phyloP scores from a whole-genome alignment of 1,284 basidiomycete species.

The Ganoderma leucocontextum region DNA sequence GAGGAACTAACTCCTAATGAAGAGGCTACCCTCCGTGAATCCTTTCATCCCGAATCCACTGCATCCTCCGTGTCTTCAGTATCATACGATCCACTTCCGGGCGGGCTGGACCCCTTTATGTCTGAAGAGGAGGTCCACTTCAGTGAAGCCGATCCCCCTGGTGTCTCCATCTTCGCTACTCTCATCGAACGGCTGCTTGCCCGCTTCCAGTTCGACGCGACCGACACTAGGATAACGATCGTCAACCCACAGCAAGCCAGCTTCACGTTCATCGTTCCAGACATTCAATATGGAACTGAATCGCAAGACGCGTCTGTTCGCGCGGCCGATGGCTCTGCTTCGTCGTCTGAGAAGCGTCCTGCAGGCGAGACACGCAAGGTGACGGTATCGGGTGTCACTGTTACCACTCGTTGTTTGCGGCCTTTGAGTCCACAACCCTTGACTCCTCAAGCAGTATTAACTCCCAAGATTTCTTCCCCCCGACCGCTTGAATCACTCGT shows the following conservation, averaged over 20 bases:
- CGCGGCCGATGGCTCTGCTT: background rate
- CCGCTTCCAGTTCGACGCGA: slow-evolving; percentile 81
- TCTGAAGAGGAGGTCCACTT: slow-evolving; percentile 48
- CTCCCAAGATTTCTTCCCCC: slow-evolving; percentile 15
- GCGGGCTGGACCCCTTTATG: slow-evolving; percentile 68
- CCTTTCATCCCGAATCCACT: slow-evolving; percentile 58
- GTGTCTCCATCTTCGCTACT: slow-evolving; percentile 85
- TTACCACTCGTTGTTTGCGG: slow-evolving; percentile 54
- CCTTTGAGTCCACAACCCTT: slow-evolving; percentile 36
- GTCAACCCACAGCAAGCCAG: slow-evolving; percentile 69
- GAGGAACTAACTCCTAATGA: slow-evolving; percentile 80
- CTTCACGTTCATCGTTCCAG: slow-evolving; percentile 64
- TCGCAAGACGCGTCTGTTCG: slow-evolving; percentile 17
- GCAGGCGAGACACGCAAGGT: slow-evolving; percentile 54
- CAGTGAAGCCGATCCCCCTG: slow-evolving; percentile 66
- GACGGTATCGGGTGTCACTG: slow-evolving; percentile 56
- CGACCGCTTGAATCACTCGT: background rate
- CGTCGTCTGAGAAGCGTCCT: background rate
- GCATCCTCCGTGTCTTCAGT: slow-evolving; percentile 40
- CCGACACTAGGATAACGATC: slow-evolving; percentile 72
- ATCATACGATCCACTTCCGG: slow-evolving; percentile 49
- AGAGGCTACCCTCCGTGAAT: slow-evolving; percentile 76
- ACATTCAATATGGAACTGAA: slow-evolving; percentile 66
- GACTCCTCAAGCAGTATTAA: slow-evolving; percentile 7
- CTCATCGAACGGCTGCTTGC: slow-evolving; percentile 87